Conservation (phyloP, 345 rosid genomes). For the Heritiera littoralis region DNA sequence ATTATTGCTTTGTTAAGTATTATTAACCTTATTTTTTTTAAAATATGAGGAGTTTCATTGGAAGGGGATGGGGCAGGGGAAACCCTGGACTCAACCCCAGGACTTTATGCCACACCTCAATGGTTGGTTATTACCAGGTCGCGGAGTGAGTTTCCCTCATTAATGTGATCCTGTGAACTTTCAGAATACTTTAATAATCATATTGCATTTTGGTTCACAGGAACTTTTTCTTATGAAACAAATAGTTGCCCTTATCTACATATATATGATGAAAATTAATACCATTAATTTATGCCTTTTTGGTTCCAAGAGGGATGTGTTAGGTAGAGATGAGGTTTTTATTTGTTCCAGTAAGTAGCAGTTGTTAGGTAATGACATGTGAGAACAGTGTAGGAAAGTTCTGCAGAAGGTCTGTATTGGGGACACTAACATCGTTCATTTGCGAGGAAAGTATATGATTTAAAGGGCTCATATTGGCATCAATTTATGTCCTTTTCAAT, state of each 20-base stretch:
- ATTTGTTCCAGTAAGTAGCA: not conserved
- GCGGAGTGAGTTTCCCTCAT: not conserved
- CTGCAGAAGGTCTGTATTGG: not conserved
- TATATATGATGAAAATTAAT: not conserved
- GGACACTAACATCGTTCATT: not conserved
- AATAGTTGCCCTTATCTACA: not conserved
- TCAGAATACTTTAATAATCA: not conserved
- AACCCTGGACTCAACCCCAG: not conserved
- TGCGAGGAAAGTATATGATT: not conserved
- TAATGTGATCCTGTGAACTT: not conserved
- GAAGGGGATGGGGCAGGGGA: not conserved
- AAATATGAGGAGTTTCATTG: not conserved
- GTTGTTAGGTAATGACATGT: conserved; percentile 2
- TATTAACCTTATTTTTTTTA: not conserved
- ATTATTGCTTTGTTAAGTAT: not conserved
- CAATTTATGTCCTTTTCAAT: not conserved
- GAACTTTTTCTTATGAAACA: not conserved
- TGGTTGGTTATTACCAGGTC: not conserved
- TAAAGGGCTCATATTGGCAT: not conserved
- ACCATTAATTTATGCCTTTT: not conserved
- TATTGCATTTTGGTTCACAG: not conserved
- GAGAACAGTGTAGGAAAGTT: not conserved
- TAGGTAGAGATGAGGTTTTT: not conserved
- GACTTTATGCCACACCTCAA: not conserved
- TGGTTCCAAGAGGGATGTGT: not conserved